These are phyloP conservation scores for Leccinellum albellum DNA, from an alignment of 768 basidiomycete species.

Conservation along the genomic window DNA sequence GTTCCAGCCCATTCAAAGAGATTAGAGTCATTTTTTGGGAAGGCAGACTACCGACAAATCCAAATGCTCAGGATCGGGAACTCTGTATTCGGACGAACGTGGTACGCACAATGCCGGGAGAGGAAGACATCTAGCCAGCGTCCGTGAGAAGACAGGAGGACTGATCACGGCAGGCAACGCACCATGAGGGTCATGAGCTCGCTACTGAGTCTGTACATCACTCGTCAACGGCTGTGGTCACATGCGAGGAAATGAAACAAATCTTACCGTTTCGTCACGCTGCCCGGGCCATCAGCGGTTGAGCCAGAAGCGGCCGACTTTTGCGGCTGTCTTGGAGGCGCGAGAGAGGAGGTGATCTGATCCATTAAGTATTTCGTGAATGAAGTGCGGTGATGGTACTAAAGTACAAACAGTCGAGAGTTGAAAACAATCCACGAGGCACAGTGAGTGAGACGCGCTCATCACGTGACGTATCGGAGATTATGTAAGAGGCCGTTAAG, in stretches of 20 bases:
- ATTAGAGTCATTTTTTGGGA: slow-evolving; percentile 83
- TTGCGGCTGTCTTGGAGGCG: slow-evolving; percentile 50
- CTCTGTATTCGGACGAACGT: neutral
- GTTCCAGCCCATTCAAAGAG: slow-evolving; percentile 89
- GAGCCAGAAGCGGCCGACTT: slow-evolving; percentile 56
- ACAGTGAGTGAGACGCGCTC: slow-evolving; percentile 26
- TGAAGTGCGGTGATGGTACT: slow-evolving; percentile 14
- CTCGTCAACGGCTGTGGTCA: slow-evolving; percentile 4
- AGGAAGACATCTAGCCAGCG: slow-evolving; percentile 69
- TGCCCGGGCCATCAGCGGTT: slow-evolving; percentile 59
- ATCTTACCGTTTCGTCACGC: slow-evolving; percentile 78
- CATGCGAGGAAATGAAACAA: neutral
- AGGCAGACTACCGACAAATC: slow-evolving; percentile 61
- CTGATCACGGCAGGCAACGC: slow-evolving; percentile 27
- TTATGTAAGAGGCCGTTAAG: no score
- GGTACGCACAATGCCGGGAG: slow-evolving; percentile 75
- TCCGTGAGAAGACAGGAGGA: slow-evolving; percentile 3
- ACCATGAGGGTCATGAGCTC: slow-evolving; percentile 92
- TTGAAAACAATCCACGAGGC: slow-evolving; percentile 7
- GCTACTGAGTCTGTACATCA: slow-evolving; percentile 55
- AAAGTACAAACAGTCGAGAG: slow-evolving; percentile 1
- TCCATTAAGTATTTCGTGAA: slow-evolving; percentile 49
- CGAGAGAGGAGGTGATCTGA: slow-evolving; percentile 62
- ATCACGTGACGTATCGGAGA: slow-evolving; percentile 24
- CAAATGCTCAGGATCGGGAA: neutral